Evolutionary conservation across 176 grass and related monocot genomes (phyloP).

Genomic region (Saccharum officinarum): DNA sequence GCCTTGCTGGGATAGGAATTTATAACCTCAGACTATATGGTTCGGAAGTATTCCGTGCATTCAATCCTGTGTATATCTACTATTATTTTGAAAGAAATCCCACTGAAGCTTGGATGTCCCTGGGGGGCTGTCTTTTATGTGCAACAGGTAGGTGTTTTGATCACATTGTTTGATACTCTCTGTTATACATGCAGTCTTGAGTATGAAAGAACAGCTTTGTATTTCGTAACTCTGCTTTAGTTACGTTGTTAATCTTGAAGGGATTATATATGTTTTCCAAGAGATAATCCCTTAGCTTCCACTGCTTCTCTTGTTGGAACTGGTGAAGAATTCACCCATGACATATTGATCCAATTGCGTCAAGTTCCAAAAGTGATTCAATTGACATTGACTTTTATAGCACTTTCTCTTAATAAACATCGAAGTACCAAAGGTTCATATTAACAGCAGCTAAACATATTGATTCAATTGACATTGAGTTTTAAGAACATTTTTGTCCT

Average conservation of each 20-base stretch:
- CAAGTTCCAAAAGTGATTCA: not conserved
- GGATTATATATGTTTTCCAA: slow-evolving; percentile 1
- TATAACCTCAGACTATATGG: slow-evolving; percentile 88
- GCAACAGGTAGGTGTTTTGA: slow-evolving; percentile 68
- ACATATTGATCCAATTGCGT: not conserved
- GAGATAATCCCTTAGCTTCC: not conserved
- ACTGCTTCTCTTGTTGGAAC: not conserved
- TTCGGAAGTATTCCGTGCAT: slow-evolving; percentile 70
- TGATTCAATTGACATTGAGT: not conserved
- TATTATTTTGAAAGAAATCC: slow-evolving; percentile 82
- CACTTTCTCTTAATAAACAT: not conserved
- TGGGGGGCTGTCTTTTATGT: slow-evolving; percentile 89
- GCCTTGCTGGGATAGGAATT: slow-evolving; percentile 80
- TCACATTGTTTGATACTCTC: slow-evolving; percentile 4
- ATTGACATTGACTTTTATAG: not conserved
- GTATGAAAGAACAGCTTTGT: not conserved
- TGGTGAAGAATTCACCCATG: not conserved
- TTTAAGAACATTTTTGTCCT: not conserved
- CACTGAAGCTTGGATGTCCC: slow-evolving; percentile 90
- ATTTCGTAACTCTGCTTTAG: not conserved
- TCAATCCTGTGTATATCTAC: slow-evolving; percentile 92
- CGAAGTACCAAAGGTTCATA: not conserved
- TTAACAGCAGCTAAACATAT: not conserved
- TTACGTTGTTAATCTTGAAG: not conserved
- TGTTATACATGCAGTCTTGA: slow-evolving; percentile 27